Evolutionary conservation across 2,329 filamentous ascomycete species (phyloP), one percentile per base, ranked within the genome.

Genomic region (Pochonia chlamydosporia): DNA sequence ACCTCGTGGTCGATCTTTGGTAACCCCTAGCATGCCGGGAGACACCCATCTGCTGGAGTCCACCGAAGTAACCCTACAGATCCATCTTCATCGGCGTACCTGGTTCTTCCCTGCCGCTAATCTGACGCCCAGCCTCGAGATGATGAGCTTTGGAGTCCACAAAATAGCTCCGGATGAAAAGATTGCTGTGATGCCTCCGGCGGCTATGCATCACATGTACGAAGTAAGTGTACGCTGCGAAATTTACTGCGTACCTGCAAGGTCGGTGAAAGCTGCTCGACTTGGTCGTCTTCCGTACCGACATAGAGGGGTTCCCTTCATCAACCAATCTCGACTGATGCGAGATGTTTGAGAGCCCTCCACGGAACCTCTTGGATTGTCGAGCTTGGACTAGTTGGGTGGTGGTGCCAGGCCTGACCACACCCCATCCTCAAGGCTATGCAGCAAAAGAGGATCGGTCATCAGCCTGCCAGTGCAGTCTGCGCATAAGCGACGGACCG

Each of bases 1-100:
- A 35, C 21, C 42, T 35, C 42, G 30, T 44, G 42, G 31, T 37
- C 42, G 42, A 44, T 43, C 41, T 43, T 42, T 42, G 10, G 40
- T n/a, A n/a, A 13, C 21, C 40, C n/a, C 24, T 26, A 9, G 23
- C 31, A 45, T 39, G 23, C 33, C 43, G 43, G 24, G 16, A 24
- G 43, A 30, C 30, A 30, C 25, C 23, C 43, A 37, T 24, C 43
- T 24, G 43, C n/a, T 40, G 24, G 35, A 24, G 24, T 21, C 30
- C 21, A 23, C 18, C 30, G 33, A 45, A 45, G 43, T 36, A 45
- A 45, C 43, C 33, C 33, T 30, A 30, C 18, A 40, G 21, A 30
- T 24, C 23, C 24, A 30, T 39, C 33, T 20, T 13, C 16, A 26
- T 45, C 24, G 33, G 33, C 33, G 43, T 45, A 25, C 35, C 43